These are phyloP conservation scores for Margaritispora aquatica DNA, from an alignment of 495 filamentous ascomycete species.

Conservation along the genomic window DNA sequence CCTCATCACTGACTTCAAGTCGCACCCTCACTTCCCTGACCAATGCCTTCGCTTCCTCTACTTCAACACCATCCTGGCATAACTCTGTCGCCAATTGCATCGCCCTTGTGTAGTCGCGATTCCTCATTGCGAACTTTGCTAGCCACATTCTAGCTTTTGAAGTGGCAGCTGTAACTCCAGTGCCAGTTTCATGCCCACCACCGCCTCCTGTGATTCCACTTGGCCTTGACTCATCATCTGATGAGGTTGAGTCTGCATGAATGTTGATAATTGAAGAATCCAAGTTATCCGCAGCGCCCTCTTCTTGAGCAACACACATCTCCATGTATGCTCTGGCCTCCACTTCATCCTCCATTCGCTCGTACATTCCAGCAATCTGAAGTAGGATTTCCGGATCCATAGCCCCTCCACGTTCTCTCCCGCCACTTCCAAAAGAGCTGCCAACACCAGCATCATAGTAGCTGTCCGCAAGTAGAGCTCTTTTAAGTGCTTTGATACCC, in stretches of 20 bases:
- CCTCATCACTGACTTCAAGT: conserved; percentile 43
- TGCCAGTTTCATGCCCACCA: conserved; percentile 36
- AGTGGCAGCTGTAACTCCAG: conserved; percentile 79
- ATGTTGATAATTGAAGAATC: conserved; percentile 22
- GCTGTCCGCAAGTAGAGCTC: conserved; percentile 76
- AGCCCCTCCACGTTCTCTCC: conserved; percentile 17
- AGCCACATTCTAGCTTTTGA: conserved; percentile 94
- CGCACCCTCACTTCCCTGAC: conserved; percentile 83
- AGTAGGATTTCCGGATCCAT: conserved; percentile 87
- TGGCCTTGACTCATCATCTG: conserved; percentile 28
- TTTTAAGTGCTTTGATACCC: conserved; percentile 90
- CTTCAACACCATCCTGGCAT: conserved; percentile 93
- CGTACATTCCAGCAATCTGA: conserved; percentile 86
- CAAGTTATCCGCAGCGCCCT: conserved; percentile 35
- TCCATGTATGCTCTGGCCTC: conserved; percentile 94
- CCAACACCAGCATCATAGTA: conserved; percentile 60
- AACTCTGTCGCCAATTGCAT: conserved; percentile 82
- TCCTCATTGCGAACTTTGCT: conserved; percentile 69
- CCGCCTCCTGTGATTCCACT: conserved; percentile 16
- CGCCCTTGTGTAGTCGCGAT: conserved; percentile 66
- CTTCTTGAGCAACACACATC: conserved; percentile 84
- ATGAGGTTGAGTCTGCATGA: conserved; percentile 21
- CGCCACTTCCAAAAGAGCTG: conserved; percentile 20
- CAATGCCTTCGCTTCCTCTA: conserved; percentile 95
- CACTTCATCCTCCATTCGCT: conserved; percentile 63